Conservation (phyloP, 106 monocot species). For the Agapanthus africanus region DNA sequence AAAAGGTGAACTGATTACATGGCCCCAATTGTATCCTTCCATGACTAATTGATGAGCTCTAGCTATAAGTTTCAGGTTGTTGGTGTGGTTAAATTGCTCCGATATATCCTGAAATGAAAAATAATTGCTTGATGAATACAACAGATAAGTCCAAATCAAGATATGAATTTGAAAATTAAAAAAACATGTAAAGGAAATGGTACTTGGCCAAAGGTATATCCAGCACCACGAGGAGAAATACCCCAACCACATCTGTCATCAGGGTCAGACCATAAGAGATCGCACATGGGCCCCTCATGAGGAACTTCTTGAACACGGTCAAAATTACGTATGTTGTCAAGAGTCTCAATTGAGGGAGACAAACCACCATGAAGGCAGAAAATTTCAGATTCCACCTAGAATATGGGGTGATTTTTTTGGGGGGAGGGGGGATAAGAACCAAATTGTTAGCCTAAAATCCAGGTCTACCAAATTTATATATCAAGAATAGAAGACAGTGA, state of each 20-base stretch:
- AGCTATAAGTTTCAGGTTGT: constrained; percentile 95
- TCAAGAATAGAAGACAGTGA: neutral
- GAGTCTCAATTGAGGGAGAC: constrained; percentile 79
- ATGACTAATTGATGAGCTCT: constrained; percentile 98
- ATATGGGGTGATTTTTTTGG: too few relatives aligned
- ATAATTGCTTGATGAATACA: too few relatives aligned
- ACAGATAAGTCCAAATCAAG: too few relatives aligned
- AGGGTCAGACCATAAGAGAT: constrained; percentile 88
- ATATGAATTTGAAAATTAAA: too few relatives aligned
- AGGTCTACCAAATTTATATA: neutral
- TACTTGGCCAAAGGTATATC: constrained; percentile 91
- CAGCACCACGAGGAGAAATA: constrained; percentile 87
- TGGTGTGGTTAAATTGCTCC: constrained; percentile 96
- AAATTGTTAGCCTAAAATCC: neutral
- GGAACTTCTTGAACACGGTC: constrained; percentile 94
- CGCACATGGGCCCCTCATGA: constrained; percentile 91
- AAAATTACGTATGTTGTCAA: constrained; percentile 78
- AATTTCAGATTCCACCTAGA: constrained; percentile 92
- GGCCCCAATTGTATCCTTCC: constrained; percentile 99
- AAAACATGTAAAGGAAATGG: too few relatives aligned
- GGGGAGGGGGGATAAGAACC: too few relatives aligned
- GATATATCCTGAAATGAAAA: constrained; percentile 99
- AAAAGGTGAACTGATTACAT: constrained; percentile 38
- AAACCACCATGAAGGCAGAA: constrained; percentile 85
- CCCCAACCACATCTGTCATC: constrained; percentile 91